Conservation (phyloP, 1,139 yeast genomes). For the Suhomyces bolitotheri region DNA sequence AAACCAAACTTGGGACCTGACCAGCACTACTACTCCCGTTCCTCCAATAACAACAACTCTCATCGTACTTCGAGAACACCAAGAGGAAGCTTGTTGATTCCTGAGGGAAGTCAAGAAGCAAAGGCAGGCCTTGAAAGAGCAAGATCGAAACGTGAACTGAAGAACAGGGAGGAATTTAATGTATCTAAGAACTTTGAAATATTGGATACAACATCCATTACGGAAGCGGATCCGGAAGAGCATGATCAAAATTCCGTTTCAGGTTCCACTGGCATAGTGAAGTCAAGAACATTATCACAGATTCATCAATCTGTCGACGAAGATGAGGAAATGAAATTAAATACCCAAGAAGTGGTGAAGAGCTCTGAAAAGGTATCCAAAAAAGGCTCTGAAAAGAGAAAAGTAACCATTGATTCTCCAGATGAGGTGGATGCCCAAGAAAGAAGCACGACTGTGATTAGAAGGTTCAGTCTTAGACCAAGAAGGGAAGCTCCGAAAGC, state of each 20-base stretch:
- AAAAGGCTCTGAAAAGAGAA: not conserved
- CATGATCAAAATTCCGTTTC: constrained; percentile 18
- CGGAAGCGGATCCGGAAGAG: constrained; percentile 11
- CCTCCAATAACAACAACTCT: not conserved
- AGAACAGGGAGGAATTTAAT: constrained; percentile 8
- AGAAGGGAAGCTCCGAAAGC: constrained; percentile 49
- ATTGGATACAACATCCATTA: constrained; percentile 16
- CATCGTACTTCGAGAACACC: constrained; percentile 5
- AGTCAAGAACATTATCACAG: constrained; percentile 21
- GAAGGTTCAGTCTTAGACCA: constrained; percentile 40
- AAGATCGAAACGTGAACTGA: constrained; percentile 1
- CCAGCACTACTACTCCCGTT: constrained; percentile 8
- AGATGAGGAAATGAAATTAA: not conserved
- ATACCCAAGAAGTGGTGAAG: not conserved
- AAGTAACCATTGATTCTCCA: not conserved
- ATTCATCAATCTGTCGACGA: constrained; percentile 4
- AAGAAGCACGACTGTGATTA: constrained; percentile 21
- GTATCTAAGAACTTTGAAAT: constrained; percentile 17
- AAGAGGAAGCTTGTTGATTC: constrained; percentile 4
- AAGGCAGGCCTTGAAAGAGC: constrained; percentile 1
- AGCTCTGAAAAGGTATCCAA: constrained; percentile 1
- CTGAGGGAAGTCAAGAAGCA: constrained; percentile 7
- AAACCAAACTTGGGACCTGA: constrained; percentile 15
- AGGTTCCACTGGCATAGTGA: constrained; percentile 30
- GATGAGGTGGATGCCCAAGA: constrained; percentile 4